phyloP scores from a whole-genome alignment of 78 protist genomes.

The Pigoraptor vietnamica region DNA sequence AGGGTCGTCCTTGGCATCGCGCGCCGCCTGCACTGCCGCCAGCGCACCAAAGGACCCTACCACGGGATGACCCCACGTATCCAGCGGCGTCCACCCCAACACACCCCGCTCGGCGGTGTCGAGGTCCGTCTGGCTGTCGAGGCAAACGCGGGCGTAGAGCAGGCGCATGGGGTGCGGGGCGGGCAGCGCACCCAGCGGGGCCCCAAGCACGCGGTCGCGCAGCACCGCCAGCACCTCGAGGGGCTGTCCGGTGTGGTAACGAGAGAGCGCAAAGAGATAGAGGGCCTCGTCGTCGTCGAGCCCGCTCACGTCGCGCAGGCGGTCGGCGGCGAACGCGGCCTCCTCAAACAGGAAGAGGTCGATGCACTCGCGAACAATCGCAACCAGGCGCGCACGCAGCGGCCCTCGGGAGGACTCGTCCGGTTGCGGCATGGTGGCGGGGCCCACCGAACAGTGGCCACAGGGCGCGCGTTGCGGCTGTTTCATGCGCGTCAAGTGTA shows the following conservation, averaged over 20 bases:
- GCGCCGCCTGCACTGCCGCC: neutral
- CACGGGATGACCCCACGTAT: neutral
- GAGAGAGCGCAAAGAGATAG: neutral
- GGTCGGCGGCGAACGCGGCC: neutral
- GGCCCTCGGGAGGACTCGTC: too few relatives aligned
- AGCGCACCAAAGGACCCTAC: too few relatives aligned
- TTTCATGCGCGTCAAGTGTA: too few relatives aligned
- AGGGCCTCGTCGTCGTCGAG: neutral
- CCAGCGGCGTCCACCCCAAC: neutral
- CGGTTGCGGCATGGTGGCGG: too few relatives aligned
- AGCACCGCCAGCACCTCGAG: neutral
- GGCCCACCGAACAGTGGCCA: too few relatives aligned
- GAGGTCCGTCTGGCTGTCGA: neutral
- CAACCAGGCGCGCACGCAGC: neutral
- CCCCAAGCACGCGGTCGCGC: neutral
- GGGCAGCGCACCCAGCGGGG: neutral
- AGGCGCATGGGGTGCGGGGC: neutral
- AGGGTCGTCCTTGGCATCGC: neutral
- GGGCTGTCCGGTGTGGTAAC: neutral
- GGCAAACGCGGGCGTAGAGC: neutral
- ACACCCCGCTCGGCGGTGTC: too few relatives aligned
- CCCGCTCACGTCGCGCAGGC: neutral
- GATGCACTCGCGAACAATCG: neutral
- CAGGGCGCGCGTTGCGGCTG: too few relatives aligned
- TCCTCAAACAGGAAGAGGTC: neutral